These are phyloP conservation scores for Neolentinus lepideus DNA, from an alignment of 1,284 basidiomycete genomes.

Conservation along the genomic window DNA sequence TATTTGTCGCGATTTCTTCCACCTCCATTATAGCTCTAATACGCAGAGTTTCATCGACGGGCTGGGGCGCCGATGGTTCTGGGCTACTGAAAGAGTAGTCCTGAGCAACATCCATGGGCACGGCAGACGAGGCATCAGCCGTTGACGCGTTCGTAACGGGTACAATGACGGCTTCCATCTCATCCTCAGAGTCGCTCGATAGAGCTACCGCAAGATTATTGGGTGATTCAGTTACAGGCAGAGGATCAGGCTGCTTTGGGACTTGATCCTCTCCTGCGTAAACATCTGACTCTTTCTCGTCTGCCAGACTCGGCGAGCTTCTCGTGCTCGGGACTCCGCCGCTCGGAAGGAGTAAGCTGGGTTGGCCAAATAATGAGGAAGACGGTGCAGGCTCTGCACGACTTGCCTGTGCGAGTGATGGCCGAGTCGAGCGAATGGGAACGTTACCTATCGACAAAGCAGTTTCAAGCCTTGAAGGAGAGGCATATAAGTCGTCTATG, in stretches of 20 bases:
- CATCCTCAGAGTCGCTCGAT: constrained; percentile 15
- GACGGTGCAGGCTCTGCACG: not conserved
- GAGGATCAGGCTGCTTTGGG: no score
- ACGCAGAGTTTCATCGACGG: no score
- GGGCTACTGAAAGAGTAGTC: no score
- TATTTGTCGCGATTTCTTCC: no score
- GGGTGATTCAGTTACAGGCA: not conserved
- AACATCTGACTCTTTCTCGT: not conserved
- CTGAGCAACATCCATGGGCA: no score
- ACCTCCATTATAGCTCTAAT: no score
- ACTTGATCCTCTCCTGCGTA: no score
- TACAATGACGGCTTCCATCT: constrained; percentile 29
- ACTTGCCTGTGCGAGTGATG: not conserved
- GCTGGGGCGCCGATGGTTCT: no score
- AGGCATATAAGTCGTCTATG: constrained; percentile 35
- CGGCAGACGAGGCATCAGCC: no score
- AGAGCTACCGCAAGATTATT: not conserved
- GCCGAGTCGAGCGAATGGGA: constrained; percentile 3
- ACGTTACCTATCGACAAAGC: constrained; percentile 58
- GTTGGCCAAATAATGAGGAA: constrained; percentile 7
- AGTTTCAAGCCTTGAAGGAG: constrained; percentile 52
- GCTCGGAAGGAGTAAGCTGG: constrained; percentile 5
- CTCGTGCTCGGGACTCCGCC: not conserved
- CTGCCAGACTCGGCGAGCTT: not conserved
- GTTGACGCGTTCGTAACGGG: not conserved